Conservation (phyloP, 1,284 basidiomycete species). For the Malassezia cuniculi region DNA sequence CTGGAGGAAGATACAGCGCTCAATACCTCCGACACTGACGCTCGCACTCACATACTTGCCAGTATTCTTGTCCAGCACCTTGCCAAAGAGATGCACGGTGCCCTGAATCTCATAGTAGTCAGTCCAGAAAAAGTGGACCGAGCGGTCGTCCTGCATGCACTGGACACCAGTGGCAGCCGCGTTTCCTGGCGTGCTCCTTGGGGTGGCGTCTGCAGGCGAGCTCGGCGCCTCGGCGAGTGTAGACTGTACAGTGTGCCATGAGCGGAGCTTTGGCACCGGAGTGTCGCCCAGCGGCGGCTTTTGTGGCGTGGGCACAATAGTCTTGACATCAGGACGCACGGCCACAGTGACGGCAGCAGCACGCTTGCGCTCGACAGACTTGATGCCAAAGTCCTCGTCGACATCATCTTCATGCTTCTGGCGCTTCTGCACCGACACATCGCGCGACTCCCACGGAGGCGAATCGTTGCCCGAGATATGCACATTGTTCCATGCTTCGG, state of each 20-base stretch:
- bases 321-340: slow-evolving; percentile 14
- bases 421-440: slow-evolving; percentile 17
- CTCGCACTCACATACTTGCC: slow-evolving; percentile 71
- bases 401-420: slow-evolving; percentile 17
- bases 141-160: slow-evolving; percentile 5
- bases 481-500: slow-evolving; percentile 10
- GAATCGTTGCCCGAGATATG: slow-evolving; percentile 36
- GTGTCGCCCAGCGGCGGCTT: not conserved
- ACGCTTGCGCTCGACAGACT: slow-evolving; percentile 22
- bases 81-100: slow-evolving; percentile 41
- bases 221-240: slow-evolving; percentile 15
- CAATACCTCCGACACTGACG: slow-evolving; percentile 68
- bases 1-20: slow-evolving; percentile 87
- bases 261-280: slow-evolving; percentile 1
- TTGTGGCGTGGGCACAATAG: slow-evolving; percentile 11
- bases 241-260: slow-evolving; percentile 28
- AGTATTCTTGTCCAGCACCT: slow-evolving; percentile 36
- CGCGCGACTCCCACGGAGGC: too few relatives aligned
- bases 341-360: slow-evolving; percentile 18
- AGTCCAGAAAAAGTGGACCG: slow-evolving; percentile 41
- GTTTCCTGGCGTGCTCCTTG: not conserved
- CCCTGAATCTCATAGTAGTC: slow-evolving; percentile 39
- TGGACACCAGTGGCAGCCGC: slow-evolving; percentile 1
- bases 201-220: not conserved
- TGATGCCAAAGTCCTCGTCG: slow-evolving; percentile 23